Evolutionary conservation across 2,329 filamentous ascomycete genomes (phyloP).

Genomic region (Paraphaeosphaeria minitans): DNA sequence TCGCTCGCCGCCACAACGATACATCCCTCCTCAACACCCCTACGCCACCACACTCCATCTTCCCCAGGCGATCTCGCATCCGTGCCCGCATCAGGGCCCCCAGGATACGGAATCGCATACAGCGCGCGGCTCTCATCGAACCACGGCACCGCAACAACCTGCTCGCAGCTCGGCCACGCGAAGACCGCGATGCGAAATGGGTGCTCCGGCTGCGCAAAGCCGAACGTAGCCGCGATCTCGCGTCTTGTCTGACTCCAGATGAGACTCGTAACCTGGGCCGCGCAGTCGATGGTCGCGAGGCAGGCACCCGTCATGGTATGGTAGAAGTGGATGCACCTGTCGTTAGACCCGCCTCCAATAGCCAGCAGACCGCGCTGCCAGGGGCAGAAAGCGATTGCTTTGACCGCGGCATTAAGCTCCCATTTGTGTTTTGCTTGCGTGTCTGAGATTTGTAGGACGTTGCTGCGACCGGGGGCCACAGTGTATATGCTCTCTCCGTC

Average conservation of each 20-base stretch:
- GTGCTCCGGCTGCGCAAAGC: slow-evolving; percentile 89
- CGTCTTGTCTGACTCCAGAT: slow-evolving; percentile 85
- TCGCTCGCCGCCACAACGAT: slow-evolving; percentile 92
- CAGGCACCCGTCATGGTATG: slow-evolving; percentile 82
- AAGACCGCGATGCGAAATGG: slow-evolving; percentile 89
- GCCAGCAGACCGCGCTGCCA: slow-evolving; percentile 89
- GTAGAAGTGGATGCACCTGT: slow-evolving; percentile 95
- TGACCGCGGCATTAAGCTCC: slow-evolving; percentile 84
- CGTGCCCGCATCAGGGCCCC: slow-evolving; percentile 54
- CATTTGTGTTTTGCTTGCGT: slow-evolving; percentile 73
- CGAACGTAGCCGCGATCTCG: slow-evolving; percentile 92
- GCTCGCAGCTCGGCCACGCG: slow-evolving; percentile 88
- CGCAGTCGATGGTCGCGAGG: slow-evolving; percentile 88
- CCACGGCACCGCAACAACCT: slow-evolving; percentile 86
- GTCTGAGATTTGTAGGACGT: slow-evolving; percentile 54
- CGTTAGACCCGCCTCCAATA: slow-evolving; percentile 90
- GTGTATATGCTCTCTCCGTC: slow-evolving; percentile 42
- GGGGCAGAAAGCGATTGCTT: slow-evolving; percentile 95
- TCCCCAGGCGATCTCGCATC: slow-evolving; percentile 49
- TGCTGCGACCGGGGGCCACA: slow-evolving; percentile 37
- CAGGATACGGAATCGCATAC: slow-evolving; percentile 85
- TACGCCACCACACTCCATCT: slow-evolving; percentile 60
- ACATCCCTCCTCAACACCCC: slow-evolving; percentile 73
- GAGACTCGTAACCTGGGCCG: slow-evolving; percentile 89
- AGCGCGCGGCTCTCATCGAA: slow-evolving; percentile 77